Evolutionary conservation across 2,329 filamentous ascomycete species (phyloP).

Genomic region (Gremmenia infestans): DNA sequence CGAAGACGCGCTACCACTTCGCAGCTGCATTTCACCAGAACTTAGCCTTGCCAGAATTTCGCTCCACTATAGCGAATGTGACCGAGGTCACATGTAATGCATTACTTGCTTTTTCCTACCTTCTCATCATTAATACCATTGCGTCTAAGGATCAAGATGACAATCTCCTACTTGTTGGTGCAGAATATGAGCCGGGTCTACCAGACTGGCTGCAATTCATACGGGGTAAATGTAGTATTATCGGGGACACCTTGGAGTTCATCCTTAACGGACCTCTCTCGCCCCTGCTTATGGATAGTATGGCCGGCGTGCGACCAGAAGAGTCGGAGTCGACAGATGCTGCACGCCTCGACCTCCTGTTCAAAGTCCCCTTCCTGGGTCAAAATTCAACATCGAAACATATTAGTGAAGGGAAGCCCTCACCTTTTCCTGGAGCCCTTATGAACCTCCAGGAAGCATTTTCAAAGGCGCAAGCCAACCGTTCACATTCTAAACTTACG

Average conservation of each 20-base stretch:
- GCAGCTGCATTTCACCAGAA: slow-evolving; percentile 13
- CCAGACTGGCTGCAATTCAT: slow-evolving; percentile 19
- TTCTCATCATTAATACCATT: slow-evolving; percentile 16
- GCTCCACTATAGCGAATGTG: slow-evolving; percentile 2
- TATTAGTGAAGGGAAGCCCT: not conserved
- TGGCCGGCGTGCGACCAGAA: not conserved
- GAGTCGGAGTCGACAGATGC: not conserved
- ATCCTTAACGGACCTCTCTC: slow-evolving; percentile 11
- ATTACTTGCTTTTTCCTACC: slow-evolving; percentile 16
- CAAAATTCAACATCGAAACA: not conserved
- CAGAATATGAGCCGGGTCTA: not conserved
- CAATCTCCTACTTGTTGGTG: slow-evolving; percentile 18
- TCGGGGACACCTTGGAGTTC: slow-evolving; percentile 10
- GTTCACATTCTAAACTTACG: slow-evolving; percentile 31
- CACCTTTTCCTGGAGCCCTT: slow-evolving; percentile 1
- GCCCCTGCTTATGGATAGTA: slow-evolving; percentile 2
- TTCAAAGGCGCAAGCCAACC: slow-evolving; percentile 25
- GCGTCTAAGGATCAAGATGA: slow-evolving; percentile 14
- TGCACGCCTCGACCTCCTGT: not conserved
- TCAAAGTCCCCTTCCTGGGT: not conserved
- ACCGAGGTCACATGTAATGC: slow-evolving; percentile 13
- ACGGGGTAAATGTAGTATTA: slow-evolving; percentile 12
- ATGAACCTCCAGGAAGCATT: slow-evolving; percentile 2
- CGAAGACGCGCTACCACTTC: slow-evolving; percentile 5
- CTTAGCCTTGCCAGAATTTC: slow-evolving; percentile 12